Evolutionary conservation across 495 filamentous ascomycete genomes (phyloP), one percentile per base, ranked within the genome.

Genomic region (Beverwykella pulmonaria): DNA sequence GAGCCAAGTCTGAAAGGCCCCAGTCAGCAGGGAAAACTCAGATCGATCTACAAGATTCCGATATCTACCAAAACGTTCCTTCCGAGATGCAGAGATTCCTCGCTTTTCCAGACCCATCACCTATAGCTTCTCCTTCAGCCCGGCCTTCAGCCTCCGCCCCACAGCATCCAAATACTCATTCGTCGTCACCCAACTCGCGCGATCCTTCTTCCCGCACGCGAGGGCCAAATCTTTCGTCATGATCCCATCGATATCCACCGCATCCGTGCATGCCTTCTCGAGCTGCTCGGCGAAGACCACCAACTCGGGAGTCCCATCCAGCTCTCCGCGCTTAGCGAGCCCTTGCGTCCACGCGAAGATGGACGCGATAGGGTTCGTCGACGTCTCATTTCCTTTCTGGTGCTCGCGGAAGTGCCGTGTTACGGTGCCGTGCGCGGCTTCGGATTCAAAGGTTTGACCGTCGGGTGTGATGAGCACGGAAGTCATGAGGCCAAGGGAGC

Each of bases 331-430:
- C 82, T 97, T 92, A 54, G 90, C 81, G n/a, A 98, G 83, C 65
- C 94, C 94, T 48, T 94, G 89, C 53, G 94, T 98, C 94, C 94
- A 98, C 71, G 94, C 94, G 79, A 97, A 98, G 80, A 98, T 97
- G 72, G 90, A 93, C 66, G 94, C 94, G 69, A 98, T 97, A 59
- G 94, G 94, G 86, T 98, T 98, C 67, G 94, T 98, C 53, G 92
- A 97, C 55, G 94, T 98, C 80, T 95, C 92, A 68, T 87, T 84
- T 76, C 94, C 94, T 81, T 95, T 94, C 81, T 98, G 93, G 86
- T 97, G 90, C 82, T 97, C 93, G 72, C 94, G 92, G 86, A 92
- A 98, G 83, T 98, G 94, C 63, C 94, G 90, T 49, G 94, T 98
- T 48, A 98, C 94, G 63, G 94, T 98, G 75, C 94, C 94, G 83